These are phyloP conservation scores for Hapsidospora chrysogenum DNA, from an alignment of 495 filamentous ascomycete species.

Conservation along the genomic window DNA sequence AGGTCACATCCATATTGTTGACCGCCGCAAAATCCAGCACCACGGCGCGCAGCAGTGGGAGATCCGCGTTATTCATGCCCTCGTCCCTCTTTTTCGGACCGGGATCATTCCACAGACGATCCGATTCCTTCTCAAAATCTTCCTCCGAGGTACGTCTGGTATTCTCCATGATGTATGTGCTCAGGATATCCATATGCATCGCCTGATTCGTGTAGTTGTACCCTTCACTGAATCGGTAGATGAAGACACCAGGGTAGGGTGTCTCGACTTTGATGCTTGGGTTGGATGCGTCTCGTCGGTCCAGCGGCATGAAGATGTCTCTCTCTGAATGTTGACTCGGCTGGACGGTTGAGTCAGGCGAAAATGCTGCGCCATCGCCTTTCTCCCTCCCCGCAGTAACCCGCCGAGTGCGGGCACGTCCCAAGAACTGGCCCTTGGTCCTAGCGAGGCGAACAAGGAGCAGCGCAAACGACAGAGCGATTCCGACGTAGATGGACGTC, in stretches of 20 bases:
- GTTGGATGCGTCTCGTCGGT: conserved; percentile 12
- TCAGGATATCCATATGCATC: conserved; percentile 11
- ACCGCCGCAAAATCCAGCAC: conserved; percentile 16
- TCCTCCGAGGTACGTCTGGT: conserved; percentile 10
- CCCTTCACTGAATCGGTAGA: conserved; percentile 15
- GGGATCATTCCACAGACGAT: conserved; percentile 13
- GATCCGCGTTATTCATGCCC: conserved; percentile 6
- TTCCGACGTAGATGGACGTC: conserved; percentile 17
- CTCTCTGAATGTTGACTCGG: no score
- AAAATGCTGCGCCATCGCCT: not conserved
- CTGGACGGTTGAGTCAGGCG: not conserved
- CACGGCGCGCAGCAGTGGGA: conserved; percentile 15
- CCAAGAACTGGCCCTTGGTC: conserved; percentile 13
- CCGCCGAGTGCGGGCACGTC: conserved; percentile 1
- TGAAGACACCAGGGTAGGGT: conserved; percentile 17
- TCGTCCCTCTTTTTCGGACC: conserved; percentile 1
- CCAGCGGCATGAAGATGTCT: conserved; percentile 15
- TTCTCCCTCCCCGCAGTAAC: not conserved
- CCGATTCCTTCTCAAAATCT: conserved; percentile 10
- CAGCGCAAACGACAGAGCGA: conserved; percentile 11
- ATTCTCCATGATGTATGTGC: conserved; percentile 9
- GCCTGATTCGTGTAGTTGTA: conserved; percentile 18
- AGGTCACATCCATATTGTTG: conserved; percentile 15
- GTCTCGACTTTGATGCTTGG: conserved; percentile 9
- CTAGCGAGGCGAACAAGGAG: conserved; percentile 17